Evolutionary conservation across 2,329 filamentous ascomycete genomes (phyloP).

Genomic region (Xylaria sp.): DNA sequence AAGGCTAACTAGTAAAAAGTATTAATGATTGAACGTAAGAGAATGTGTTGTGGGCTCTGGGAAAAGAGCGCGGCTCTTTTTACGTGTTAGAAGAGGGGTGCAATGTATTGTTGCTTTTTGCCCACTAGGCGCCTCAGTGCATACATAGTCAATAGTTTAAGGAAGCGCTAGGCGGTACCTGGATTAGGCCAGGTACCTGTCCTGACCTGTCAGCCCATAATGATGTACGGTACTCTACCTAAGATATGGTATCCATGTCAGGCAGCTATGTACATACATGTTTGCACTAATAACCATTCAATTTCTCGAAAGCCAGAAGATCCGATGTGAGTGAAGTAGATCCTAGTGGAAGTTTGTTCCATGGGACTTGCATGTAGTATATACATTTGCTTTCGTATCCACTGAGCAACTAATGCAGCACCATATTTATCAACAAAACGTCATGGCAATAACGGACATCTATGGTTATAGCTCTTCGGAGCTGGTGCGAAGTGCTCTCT

Average conservation of each 20-base stretch:
- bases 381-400: not conserved
- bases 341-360: conserved; percentile 2
- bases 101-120: conserved; percentile 2
- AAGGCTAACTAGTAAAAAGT: not conserved
- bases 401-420: not conserved
- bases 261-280: not conserved
- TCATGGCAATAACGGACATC: not conserved
- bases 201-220: not conserved
- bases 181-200: not conserved
- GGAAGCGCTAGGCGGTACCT: not conserved
- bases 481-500: too few species aligned
- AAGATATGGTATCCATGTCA: too few species aligned
- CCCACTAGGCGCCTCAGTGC: not conserved
- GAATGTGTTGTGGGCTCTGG: not conserved
- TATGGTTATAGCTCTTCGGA: too few species aligned
- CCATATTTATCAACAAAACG: not conserved
- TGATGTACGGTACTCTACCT: not conserved
- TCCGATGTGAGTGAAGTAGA: not conserved
- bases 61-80: conserved; percentile 20
- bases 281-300: not conserved
- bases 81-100: conserved; percentile 17
- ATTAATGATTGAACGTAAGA: conserved; percentile 2
- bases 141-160: not conserved
- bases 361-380: conserved; percentile 1
- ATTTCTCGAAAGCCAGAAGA: not conserved